phyloP scores from a whole-genome alignment of 441 rosid genomes.

The Adansonia rubrostipa region DNA sequence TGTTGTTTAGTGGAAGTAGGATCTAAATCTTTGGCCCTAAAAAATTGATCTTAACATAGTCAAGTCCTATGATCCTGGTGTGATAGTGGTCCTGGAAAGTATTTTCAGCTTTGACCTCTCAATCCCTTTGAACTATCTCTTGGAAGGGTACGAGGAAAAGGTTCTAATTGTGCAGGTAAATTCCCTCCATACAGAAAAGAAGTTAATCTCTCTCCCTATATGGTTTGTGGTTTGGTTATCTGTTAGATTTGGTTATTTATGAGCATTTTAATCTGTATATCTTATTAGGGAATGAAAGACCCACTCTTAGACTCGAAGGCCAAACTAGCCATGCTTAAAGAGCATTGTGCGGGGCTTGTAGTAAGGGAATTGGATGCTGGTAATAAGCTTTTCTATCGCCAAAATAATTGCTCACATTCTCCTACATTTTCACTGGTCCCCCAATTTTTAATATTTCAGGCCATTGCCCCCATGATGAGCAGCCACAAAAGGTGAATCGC shows the following conservation, averaged over 20 bases:
- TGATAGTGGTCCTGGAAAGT: conserved; percentile 71
- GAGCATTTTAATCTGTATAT: not conserved
- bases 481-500: conserved; percentile 67
- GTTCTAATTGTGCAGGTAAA: conserved; percentile 74
- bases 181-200: conserved; percentile 11
- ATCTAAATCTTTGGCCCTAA: not conserved
- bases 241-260: conserved; percentile 12
- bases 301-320: conserved; percentile 67
- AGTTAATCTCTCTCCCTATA: not conserved
- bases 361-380: conserved; percentile 75
- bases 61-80: conserved; percentile 90
- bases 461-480: conserved; percentile 94
- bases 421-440: not conserved
- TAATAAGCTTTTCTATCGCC: conserved; percentile 32
- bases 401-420: not conserved
- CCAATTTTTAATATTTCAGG: conserved; percentile 47
- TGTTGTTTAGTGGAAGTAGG: conserved; percentile 16
- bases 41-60: conserved; percentile 49
- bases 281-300: conserved; percentile 79
- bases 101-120: conserved; percentile 82
- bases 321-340: conserved; percentile 64
- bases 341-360: conserved; percentile 52
- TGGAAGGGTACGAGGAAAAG: conserved; percentile 58
- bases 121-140: conserved; percentile 75
- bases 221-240: conserved; percentile 18